Evolutionary conservation across 345 rosid genomes (phyloP).

Genomic region (Eucalyptus rudis): DNA sequence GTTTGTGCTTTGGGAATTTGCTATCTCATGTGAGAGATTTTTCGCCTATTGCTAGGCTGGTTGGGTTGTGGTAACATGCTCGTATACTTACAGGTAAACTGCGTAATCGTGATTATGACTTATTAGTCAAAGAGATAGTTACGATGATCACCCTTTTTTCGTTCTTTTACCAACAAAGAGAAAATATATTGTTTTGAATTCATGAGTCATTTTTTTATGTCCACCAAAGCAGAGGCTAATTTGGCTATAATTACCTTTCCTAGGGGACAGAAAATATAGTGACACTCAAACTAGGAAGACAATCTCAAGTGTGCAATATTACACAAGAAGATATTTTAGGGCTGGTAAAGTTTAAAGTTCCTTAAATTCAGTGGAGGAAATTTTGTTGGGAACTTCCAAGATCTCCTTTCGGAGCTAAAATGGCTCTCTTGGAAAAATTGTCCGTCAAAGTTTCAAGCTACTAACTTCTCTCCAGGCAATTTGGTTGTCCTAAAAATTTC

Average conservation of each 20-base stretch:
- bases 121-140: rapidly evolving
- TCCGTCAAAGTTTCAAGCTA: too few relatives aligned
- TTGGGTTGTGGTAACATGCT: rapidly evolving
- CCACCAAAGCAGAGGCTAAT: not conserved
- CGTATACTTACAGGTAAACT: rapidly evolving
- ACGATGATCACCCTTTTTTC: too few relatives aligned
- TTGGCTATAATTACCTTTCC: not conserved
- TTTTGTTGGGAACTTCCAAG: not conserved
- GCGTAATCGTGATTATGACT: not conserved
- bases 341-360: not conserved
- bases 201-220: rapidly evolving
- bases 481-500: too few relatives aligned
- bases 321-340: not conserved
- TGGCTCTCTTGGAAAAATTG: too few relatives aligned
- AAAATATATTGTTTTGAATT: not conserved
- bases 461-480: too few relatives aligned
- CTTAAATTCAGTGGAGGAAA: not conserved
- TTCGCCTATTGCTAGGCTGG: rapidly evolving
- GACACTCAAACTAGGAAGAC: not conserved
- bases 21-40: not conserved
- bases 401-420: not conserved
- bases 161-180: not conserved
- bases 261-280: not conserved
- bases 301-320: not conserved
- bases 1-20: not conserved